Evolutionary conservation across 495 filamentous ascomycete genomes (phyloP), one percentile per base, ranked within the genome.

Genomic region (Friedmanniomyces simplex): DNA sequence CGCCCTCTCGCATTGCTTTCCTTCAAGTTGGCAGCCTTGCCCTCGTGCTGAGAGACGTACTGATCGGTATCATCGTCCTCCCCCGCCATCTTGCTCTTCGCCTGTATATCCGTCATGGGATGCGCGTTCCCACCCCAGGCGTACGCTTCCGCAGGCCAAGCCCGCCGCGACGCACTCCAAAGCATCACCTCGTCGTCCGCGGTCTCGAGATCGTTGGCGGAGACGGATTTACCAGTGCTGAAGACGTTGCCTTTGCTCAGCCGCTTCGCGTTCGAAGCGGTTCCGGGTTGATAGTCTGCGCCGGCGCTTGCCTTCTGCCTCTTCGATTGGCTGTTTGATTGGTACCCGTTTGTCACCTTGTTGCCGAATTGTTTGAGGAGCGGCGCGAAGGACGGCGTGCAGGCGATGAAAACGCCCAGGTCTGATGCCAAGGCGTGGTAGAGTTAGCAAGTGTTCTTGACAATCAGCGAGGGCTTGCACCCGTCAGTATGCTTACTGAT

Each of bases 391-490:
- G 55, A 45, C 7, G 59, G 59, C 3, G 57, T 47, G 47, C 59
- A 62, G 26, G 59, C 45, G 18, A 62, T 53, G 49, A 62, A 52
- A 24, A 63, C 60, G 42, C 56, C 60, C 4, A 63, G 16, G 28
- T 59, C n/a, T n/a, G n/a, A n/a, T n/a, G n/a, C n/a, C n/a, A n/a
- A n/a, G n/a, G n/a, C n/a, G n/a, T n/a, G n/a, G n/a, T n/a, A n/a
- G n/a, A n/a, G n/a, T n/a, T n/a, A n/a, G n/a, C n/a, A n/a, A n/a
- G n/a, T 59, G 28, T 54, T 60, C 49, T 63, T 57, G 16, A 63
- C 57, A 30, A 59, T 60, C n/a, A n/a, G n/a, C n/a, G n/a, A n/a
- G n/a, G n/a, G n/a, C n/a, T n/a, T n/a, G n/a, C n/a, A n/a, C n/a
- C n/a, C n/a, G n/a, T n/a, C n/a, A n/a, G n/a, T n/a, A n/a, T n/a